Evolutionary conservation across 2,329 filamentous ascomycete genomes (phyloP).

Genomic region (Fragosphaeria purpurea): DNA sequence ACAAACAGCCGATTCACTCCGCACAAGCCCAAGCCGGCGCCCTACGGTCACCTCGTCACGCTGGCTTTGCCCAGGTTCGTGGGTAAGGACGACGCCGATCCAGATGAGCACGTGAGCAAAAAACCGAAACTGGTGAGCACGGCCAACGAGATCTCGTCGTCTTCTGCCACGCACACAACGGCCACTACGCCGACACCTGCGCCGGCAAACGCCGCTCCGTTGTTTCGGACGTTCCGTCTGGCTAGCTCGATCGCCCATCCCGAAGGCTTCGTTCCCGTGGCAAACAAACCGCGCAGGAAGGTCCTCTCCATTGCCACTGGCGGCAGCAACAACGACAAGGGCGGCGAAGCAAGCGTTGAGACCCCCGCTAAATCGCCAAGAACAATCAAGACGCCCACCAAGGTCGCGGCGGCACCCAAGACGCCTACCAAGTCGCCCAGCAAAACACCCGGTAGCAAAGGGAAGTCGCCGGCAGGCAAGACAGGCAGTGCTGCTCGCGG

Average conservation of each 20-base stretch:
- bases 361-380: neutral
- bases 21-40: constrained; percentile 37
- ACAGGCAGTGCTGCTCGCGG: constrained; percentile 10
- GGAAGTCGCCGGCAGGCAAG: constrained; percentile 1
- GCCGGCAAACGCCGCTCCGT: too few species aligned
- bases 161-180: neutral
- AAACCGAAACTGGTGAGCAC: constrained; percentile 24
- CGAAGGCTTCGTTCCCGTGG: too few species aligned
- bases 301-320: too few species aligned
- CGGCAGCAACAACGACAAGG: neutral
- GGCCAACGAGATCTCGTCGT: neutral
- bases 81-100: constrained; percentile 3
- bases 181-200: neutral
- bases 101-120: constrained; percentile 24
- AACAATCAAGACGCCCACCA: neutral
- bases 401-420: neutral
- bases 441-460: constrained; percentile 3
- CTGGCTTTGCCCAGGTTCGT: constrained; percentile 26
- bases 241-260: too few species aligned
- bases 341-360: neutral
- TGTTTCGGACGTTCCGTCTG: too few species aligned
- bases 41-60: constrained; percentile 37
- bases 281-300: too few species aligned
- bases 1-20: constrained; percentile 32
- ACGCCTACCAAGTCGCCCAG: constrained; percentile 4